phyloP scores from a whole-genome alignment of 2,329 filamentous ascomycete species.

The Acrocalymma vagum region DNA sequence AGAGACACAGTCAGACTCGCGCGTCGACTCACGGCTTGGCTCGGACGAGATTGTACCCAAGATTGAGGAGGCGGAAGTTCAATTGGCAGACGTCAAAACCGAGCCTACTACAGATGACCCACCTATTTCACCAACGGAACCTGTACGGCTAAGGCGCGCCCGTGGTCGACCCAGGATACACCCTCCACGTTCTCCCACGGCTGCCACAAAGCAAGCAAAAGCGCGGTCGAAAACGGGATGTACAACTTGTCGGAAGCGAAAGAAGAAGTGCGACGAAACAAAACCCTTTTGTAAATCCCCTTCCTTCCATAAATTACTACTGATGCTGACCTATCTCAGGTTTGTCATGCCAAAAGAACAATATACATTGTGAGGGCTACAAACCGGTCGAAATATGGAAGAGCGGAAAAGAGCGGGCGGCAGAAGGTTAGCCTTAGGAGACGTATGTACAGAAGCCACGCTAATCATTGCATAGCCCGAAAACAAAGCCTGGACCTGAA shows the following conservation, averaged over 20 bases:
- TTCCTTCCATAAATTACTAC: not conserved
- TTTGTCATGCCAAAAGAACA: conserved; percentile 92
- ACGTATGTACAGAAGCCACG: conserved; percentile 6
- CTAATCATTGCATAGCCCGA: conserved; percentile 37
- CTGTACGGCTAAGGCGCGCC: conserved; percentile 49
- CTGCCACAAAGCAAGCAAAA: conserved; percentile 76
- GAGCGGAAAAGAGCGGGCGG: conserved; percentile 79
- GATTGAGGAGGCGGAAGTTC: conserved; percentile 62
- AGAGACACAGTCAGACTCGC: conserved; percentile 36
- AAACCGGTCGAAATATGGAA: conserved; percentile 88
- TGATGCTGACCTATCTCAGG: conserved; percentile 58
- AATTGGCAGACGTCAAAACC: conserved; percentile 48
- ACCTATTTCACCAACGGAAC: conserved; percentile 44
- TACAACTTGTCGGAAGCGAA: conserved; percentile 66
- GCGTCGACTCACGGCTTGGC: conserved; percentile 29
- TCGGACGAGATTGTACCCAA: conserved; percentile 58
- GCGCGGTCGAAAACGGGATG: conserved; percentile 69
- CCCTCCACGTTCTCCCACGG: conserved; percentile 67
- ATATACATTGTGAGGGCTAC: conserved; percentile 90
- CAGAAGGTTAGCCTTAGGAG: conserved; percentile 60
- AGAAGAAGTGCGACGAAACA: conserved; percentile 67
- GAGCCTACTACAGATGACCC: conserved; percentile 40
- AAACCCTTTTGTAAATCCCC: conserved; percentile 52
- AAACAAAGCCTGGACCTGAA: conserved; percentile 47
- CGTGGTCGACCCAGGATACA: conserved; percentile 86